phyloP scores from a whole-genome alignment of 441 rosid species.

The Erodium moschatum region DNA sequence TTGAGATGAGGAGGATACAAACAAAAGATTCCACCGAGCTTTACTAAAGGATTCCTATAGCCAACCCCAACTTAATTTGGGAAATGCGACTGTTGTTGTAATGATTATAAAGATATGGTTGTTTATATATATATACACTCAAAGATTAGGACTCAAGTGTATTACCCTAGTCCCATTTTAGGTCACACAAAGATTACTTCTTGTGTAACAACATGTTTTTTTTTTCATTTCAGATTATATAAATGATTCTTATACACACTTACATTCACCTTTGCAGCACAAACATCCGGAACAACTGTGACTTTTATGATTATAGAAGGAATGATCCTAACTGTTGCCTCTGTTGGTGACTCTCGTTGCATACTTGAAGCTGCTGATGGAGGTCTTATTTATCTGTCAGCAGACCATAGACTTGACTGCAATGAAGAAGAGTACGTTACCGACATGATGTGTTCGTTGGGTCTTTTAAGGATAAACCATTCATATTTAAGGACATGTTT shows the following conservation, averaged over 20 bases:
- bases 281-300: slow-evolving; percentile 88
- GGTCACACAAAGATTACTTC: not conserved
- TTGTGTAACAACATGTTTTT: not conserved
- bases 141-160: not conserved
- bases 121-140: not conserved
- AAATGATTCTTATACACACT: not conserved
- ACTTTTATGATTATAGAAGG: slow-evolving; percentile 89
- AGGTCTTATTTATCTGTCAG: slow-evolving; percentile 70
- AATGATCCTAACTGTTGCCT: slow-evolving; percentile 85
- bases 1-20: not conserved
- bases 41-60: not conserved
- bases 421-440: slow-evolving; percentile 81
- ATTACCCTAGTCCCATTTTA: not conserved
- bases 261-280: slow-evolving; percentile 42
- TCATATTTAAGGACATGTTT: slow-evolving; percentile 13
- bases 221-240: slow-evolving; percentile 3
- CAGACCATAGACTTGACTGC: slow-evolving; percentile 90
- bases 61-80: not conserved
- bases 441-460: slow-evolving; percentile 14
- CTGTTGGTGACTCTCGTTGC: slow-evolving; percentile 98
- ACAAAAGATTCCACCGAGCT: not conserved
- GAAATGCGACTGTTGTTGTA: not conserved
- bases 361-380: slow-evolving; percentile 95
- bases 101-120: no score
- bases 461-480: slow-evolving; percentile 12